Conservation (phyloP, 805 yeast species). For the Saturnispora halmiae region DNA sequence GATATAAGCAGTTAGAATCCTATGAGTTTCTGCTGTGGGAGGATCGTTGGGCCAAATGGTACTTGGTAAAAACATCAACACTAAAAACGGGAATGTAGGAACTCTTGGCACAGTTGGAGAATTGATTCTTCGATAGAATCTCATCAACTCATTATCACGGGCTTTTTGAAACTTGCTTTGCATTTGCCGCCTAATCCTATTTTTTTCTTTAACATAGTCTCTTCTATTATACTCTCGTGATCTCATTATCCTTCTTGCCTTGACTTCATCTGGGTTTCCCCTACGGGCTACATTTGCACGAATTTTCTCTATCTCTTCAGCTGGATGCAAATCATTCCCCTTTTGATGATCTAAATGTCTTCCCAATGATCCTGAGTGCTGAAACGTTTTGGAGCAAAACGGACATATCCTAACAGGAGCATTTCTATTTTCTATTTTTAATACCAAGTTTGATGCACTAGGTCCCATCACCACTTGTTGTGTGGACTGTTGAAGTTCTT, state of each 20-base stretch:
- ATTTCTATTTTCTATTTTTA: conserved; percentile 2
- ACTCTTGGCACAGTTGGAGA: conserved; percentile 33
- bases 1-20: conserved; percentile 23
- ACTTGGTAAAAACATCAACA: conserved; percentile 38
- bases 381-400: conserved; percentile 45
- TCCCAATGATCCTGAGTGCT: conserved; percentile 52
- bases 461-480: no score
- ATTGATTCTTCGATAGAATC: conserved; percentile 31
- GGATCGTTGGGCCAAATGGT: conserved; percentile 45
- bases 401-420: conserved; percentile 24
- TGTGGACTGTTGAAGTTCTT: not conserved
- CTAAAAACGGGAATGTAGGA: conserved; percentile 43
- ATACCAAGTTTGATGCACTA: not conserved
- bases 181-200: conserved; percentile 34
- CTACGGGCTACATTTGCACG: conserved; percentile 43
- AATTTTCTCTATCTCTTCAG: conserved; percentile 36
- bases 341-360: conserved; percentile 49
- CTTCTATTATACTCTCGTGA: conserved; percentile 39
- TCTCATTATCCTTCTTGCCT: conserved; percentile 31
- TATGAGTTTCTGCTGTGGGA: conserved; percentile 38
- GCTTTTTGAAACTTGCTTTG: conserved; percentile 37
- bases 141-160: conserved; percentile 27
- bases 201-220: conserved; percentile 39
- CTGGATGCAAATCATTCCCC: conserved; percentile 45
- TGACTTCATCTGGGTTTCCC: conserved; percentile 37